Base-by-base conservation (phyloP, 1,284 basidiomycete genomes). In the Apiotrichum veenhuisii region DNA sequence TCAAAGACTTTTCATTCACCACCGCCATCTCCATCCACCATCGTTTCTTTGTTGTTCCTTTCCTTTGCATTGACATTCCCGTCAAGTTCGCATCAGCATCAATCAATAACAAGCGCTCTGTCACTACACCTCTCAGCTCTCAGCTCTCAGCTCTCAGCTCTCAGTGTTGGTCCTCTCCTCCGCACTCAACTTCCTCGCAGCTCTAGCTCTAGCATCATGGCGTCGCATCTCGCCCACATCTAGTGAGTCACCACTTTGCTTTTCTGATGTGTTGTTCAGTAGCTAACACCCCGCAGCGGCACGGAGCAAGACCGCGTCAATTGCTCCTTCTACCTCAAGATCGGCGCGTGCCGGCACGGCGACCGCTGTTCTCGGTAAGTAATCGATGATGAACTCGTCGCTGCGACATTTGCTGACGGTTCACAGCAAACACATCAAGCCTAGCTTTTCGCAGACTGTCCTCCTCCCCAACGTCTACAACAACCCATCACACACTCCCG, bases 391-490 rank as follows among this genome's bases (percentile, higher is more conserved):
- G 43, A 12, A 20, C 15, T 17, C 17, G 0, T n/a, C n/a, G n/a
- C n/a, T n/a, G n/a, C n/a, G n/a, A 18, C 18, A 12, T 3, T 5
- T 36, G 40, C 54, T 59, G 33, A 64, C 58, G 91, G 15, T 3
- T 15, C 34, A 7, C 55, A 72, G 96, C 69, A 98, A 98, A 77
- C 96, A 99, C 79, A 98, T 97, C 76, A 87, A 89, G 69, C 96
- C 96, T 1, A 88, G 91, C 3, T 98, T 95, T 78, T 97, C 93
- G 2, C 94, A 97, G 71, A 98, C 96, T 2, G 93, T 99, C 42
- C 83, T 98, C 23, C 83, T 98, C 20, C 91, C 93, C n/a, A 99
- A 99, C 71, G 93, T 98, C 50, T 99, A 98, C 77, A 93, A 98
- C 76, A 99, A 98, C 77, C 96, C 96, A 1, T 88, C 89, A 1